Conservation (phyloP, 2,329 filamentous ascomycete species). For the Fusarium guadeloupense region DNA sequence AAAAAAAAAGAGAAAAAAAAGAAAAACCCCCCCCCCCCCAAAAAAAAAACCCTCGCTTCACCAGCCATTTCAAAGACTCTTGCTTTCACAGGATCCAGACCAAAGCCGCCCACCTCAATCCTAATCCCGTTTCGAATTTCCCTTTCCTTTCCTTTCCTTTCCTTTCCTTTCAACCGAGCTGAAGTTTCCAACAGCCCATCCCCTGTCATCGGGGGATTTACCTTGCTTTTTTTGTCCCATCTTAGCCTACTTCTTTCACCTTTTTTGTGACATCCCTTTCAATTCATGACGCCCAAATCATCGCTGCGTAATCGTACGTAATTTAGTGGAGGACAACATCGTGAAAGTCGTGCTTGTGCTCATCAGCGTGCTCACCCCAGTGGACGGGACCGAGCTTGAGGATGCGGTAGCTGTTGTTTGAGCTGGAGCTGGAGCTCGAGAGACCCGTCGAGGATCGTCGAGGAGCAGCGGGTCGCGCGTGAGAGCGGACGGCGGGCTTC, state of each 20-base stretch:
- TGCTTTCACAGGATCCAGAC: slow-evolving; percentile 40
- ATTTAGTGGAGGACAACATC: slow-evolving; percentile 55
- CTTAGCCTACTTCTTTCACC: background rate
- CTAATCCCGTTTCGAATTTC: slow-evolving; percentile 36
- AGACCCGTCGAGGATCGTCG: slow-evolving; percentile 60
- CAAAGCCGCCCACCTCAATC: slow-evolving; percentile 43
- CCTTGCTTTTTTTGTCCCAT: background rate
- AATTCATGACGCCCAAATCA: slow-evolving; percentile 1
- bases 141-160: slow-evolving; percentile 1
- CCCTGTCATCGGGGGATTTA: slow-evolving; percentile 8
- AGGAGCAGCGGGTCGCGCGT: slow-evolving; percentile 39
- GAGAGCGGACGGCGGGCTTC: slow-evolving; percentile 47
- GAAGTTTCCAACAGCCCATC: slow-evolving; percentile 19
- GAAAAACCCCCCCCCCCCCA: slow-evolving; percentile 7
- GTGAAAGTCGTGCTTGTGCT: slow-evolving; percentile 66
- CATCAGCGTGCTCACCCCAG: slow-evolving; percentile 68
- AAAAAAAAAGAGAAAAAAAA: background rate
- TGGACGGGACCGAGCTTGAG: slow-evolving; percentile 73
- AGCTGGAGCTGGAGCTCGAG: slow-evolving; percentile 48
- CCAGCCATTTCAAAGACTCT: slow-evolving; percentile 19
- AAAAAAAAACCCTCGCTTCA: slow-evolving; percentile 29
- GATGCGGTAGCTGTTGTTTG: slow-evolving; percentile 57
- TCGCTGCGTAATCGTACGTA: slow-evolving; percentile 21
- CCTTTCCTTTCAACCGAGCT: slow-evolving; percentile 40
- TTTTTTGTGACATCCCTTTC: background rate